Evolutionary conservation across 805 yeast genomes (phyloP), one percentile per base, ranked within the genome.

Genomic region (Candida nonsorbophila): DNA sequence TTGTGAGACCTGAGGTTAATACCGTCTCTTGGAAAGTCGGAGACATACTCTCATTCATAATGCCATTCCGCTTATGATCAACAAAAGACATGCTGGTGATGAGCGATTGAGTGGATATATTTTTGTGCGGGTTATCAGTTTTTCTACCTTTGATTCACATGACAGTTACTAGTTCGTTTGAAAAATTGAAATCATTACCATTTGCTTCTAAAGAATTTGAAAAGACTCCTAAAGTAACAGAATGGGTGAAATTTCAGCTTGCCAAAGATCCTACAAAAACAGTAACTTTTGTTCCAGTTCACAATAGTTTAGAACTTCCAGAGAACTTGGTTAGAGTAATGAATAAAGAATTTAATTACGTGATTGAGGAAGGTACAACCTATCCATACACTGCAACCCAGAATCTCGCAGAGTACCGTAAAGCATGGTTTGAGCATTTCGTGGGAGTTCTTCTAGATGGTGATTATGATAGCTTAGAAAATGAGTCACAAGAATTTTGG

Each of bases 291-390:
- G 58, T 76, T 27, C 87, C 88, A 3, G 64, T 79, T 24, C 72
- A 74, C 37, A 53, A 65, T 7, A 32, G 61, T 2, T 40, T 48
- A 1, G 67, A 67, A 14, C 53, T 83, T 5, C 87, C 94, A 0
- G 41, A 36, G 1, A 52, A 57, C 0, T 55, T 86, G 14, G 36
- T 79, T 4, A 52, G 61, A 1, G 66, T 51, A 22, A 44, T 84
- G 38, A 62, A 53, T 32, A 49, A 55, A 3, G 72, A 74, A 34
- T 74, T 83, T 60, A 84, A 83, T 50, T 43, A 49, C 10, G 85
- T 83, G 31, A 67, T 87, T 5, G 82, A 71, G 19, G 74, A 66
- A 24, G 97, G 97, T 4, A 55, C 61, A 20, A 85, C 95, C 0
- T 86, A 87, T 42, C 94, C 95, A 0, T 64, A 74, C 36, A 55